A percentile compares a stretch with the other conserved stretches of the same genome.
Conservation (phyloP, 2,329 filamentous ascomycete genomes). For the Westerdykella ornata region DNA sequence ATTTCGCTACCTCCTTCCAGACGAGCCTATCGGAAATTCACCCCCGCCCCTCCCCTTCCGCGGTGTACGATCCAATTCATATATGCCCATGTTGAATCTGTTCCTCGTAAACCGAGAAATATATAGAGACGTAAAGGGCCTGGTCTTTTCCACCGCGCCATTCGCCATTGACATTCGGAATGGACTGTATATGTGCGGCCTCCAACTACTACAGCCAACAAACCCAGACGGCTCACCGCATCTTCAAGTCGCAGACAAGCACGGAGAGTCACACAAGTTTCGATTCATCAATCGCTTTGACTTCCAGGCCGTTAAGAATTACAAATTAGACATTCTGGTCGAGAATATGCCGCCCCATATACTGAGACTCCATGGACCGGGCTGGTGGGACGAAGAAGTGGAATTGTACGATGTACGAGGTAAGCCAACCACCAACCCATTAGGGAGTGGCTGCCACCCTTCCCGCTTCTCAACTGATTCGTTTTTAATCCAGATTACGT, state of each 20-base stretch:
- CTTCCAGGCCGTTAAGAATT: conserved; percentile 28
- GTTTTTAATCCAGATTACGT: conserved; percentile 21
- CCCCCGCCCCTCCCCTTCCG: conserved; percentile 9
- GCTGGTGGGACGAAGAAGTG: conserved; percentile 30
- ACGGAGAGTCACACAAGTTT: conserved; percentile 11
- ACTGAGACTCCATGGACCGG: not conserved
- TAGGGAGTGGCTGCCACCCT: not conserved
- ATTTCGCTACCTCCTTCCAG: conserved; percentile 12
- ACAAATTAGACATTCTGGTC: conserved; percentile 27
- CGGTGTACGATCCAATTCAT: not conserved
- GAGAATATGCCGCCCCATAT: conserved; percentile 16
- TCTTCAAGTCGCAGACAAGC: conserved; percentile 9
- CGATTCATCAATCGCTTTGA: conserved; percentile 24
- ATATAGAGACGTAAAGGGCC: conserved; percentile 23
- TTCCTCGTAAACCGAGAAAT: conserved; percentile 25
- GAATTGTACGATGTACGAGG: conserved; percentile 34
- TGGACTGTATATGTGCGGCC: conserved; percentile 30
- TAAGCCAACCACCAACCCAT: conserved; percentile 2
- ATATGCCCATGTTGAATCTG: conserved; percentile 8
- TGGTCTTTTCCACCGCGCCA: conserved; percentile 23
- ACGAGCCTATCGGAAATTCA: conserved; percentile 21
- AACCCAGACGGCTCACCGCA: conserved; percentile 23
- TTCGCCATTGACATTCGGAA: conserved; percentile 30
- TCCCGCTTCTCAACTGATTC: too few relatives aligned
- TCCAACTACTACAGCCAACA: conserved; percentile 24